Base-by-base conservation (phyloP, 169 alveolate genomes). In the Plasmodium yoelii region DNA sequence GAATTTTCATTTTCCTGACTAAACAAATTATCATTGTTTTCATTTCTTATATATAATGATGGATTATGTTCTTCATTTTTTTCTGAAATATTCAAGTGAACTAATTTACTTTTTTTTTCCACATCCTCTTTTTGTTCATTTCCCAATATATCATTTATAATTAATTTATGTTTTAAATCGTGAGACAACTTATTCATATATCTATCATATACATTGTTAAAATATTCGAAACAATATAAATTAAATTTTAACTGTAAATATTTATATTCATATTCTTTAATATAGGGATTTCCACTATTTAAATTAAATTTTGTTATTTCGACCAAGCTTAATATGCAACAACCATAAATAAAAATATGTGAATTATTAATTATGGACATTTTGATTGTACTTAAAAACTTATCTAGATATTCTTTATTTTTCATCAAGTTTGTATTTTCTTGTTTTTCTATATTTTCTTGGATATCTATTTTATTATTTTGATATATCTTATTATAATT, bases 51-150 rank as follows among this genome's bases (percentile, higher is more conserved):
- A 24, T 55, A 39, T 15, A 5, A 51, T 15, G 12, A 51, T 0
- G 26, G 63, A 18, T 12, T 24, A 73, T 8, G 13, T n/a, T 15
- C 22, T 57, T 51, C 59, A 0, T 68, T 71, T 51, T 77, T 24
- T 5, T 42, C 75, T 77, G 77, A 63, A 15, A 28, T n/a, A 64
- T 63, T 77, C 77, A 77, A 75, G 75, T 19, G 26, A n/a, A 77
- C 13, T 10, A 18, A 42, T 6, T 53, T 49, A 44, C 67, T 67
- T 5, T 18, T 55, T 24, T 24, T 12, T 12, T 12, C 6, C 2
- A 0, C 39, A 2, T 22, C 34, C 5, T 28, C 53, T 44, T 77
- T 64, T 28, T 13, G 26, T 12, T 67, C 34, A 24, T 55, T 71
- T 67, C 47, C 22, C n/a, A 61, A 61, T 49, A 80, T 19, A 56